Base-by-base conservation (phyloP, 176 grass and related monocot species). In the Oryza rufipogon region DNA sequence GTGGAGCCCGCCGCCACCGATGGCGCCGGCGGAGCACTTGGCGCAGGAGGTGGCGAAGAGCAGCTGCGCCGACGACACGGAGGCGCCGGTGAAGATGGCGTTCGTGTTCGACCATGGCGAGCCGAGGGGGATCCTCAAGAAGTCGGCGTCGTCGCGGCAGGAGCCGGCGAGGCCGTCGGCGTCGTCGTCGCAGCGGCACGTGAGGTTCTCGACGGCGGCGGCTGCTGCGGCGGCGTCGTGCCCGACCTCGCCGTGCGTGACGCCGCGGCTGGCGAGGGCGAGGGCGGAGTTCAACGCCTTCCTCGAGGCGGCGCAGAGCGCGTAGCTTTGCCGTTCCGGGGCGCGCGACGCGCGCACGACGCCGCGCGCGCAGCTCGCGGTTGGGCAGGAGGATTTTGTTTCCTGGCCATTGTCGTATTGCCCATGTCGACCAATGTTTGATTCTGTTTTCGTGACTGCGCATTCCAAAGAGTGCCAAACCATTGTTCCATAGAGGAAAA, bases 281-380 rank as follows among this genome's bases (percentile, higher is more conserved):
- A 84, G 95, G 74, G 87, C 93, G 64, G 95, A 97, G 69, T 97
- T 97, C 84, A 90, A 82, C 64, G 90, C 92, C 25, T 95, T 95
- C 74, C 47, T 97, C 75, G 92, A 94, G 64, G 86, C 92, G 54
- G 86, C 92, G 11, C 89, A 97, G 79, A 91, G 84, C 36, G 76
- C 82, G 5, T 90, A 86, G 36, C 34, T 36, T 36, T 0, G 34
- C 34, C 33, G 5, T 36, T 36, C 34, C 34, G 34, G 34, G 34
- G 34, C 34, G 34, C 34, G 28, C 28, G 28, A 28, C 28, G 28
- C 28, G 28, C 28, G 28, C 28, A 28, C 28, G 28, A 28, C 28
- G 34, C 34, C 34, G 34, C 4, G 84, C 36, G 76, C 82, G 5
- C 88, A 86, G 36, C 36, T 38, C 36, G 36, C 36, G 0, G 36